Evolutionary conservation across 2,329 filamentous ascomycete species (phyloP).

Genomic region (Exophiala sp.): DNA sequence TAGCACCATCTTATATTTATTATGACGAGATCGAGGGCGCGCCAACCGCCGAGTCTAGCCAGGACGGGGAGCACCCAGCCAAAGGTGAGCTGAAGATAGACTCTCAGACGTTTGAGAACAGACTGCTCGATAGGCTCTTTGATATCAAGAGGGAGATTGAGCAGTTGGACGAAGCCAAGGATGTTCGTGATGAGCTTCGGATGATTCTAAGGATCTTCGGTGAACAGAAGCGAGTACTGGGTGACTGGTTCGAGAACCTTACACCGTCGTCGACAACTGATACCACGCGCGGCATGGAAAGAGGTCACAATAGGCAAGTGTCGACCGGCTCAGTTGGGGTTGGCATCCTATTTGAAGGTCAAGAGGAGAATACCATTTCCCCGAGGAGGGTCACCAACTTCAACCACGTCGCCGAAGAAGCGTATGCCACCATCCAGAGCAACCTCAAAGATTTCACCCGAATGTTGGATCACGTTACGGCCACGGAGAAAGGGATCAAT

Average conservation of each 20-base stretch:
- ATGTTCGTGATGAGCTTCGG: slow-evolving; percentile 62
- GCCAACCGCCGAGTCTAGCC: slow-evolving; percentile 28
- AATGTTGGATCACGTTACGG: slow-evolving; percentile 58
- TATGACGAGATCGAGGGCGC: slow-evolving; percentile 37
- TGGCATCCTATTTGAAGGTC: neutral
- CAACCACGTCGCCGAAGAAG: neutral
- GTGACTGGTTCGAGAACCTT: slow-evolving; percentile 25
- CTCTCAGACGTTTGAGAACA: slow-evolving; percentile 31
- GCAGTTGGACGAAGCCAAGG: slow-evolving; percentile 58
- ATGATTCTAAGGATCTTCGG: slow-evolving; percentile 53
- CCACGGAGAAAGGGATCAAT: slow-evolving; percentile 55
- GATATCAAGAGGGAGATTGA: slow-evolving; percentile 54
- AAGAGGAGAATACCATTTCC: neutral
- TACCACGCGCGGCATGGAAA: neutral
- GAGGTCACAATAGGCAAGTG: slow-evolving; percentile 50
- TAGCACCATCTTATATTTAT: slow-evolving; percentile 36
- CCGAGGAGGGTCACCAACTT: neutral
- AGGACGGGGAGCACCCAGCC: slow-evolving; percentile 1
- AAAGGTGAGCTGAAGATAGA: slow-evolving; percentile 31
- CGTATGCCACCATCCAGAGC: slow-evolving; percentile 33
- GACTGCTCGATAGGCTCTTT: slow-evolving; percentile 52
- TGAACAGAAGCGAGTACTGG: slow-evolving; percentile 45
- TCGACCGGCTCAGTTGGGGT: slow-evolving; percentile 32
- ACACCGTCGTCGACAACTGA: neutral
- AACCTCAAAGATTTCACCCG: slow-evolving; percentile 56